Evolutionary conservation across 352 stramenopile species (phyloP).

Genomic region (Blastocystis sp.): DNA sequence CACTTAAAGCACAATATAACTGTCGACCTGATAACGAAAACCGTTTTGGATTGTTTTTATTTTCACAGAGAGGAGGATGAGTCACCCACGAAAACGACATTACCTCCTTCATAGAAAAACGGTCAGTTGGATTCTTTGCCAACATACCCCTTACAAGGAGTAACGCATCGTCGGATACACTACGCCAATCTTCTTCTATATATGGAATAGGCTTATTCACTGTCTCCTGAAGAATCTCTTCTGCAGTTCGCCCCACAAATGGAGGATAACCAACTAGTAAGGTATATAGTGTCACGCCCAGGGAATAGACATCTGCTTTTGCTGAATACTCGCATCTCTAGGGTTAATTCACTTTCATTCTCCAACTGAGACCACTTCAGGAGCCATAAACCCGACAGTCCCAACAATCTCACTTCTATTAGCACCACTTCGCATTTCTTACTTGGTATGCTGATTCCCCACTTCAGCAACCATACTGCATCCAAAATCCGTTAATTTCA

Average conservation of each 20-base stretch:
- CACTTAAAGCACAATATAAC: not conserved
- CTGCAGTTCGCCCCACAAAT: not conserved
- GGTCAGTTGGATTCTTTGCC: not conserved
- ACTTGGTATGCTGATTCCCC: not conserved
- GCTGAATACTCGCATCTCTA: conserved; percentile 23
- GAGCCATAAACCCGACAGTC: not conserved
- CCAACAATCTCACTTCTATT: conserved; percentile 28
- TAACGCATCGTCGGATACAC: not conserved
- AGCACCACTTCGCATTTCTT: not conserved
- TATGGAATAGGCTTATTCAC: not conserved
- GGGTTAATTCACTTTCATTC: not conserved
- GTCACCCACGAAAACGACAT: not conserved
- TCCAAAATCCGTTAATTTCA: conserved; percentile 35
- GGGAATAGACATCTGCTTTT: conserved; percentile 21
- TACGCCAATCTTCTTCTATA: conserved; percentile 7
- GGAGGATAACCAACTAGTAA: conserved; percentile 23
- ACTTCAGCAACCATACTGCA: not conserved
- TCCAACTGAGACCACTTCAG: not conserved
- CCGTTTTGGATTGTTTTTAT: not conserved
- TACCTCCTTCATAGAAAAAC: conserved; percentile 6
- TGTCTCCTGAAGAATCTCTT: not conserved
- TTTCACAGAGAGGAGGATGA: not conserved
- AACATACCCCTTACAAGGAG: conserved; percentile 6
- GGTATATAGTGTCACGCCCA: not conserved
- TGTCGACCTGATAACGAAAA: not conserved